A percentile compares a stretch with the other conserved stretches of the same genome.
These are phyloP conservation scores for Cotoneaster glaucophyllus DNA, from an alignment of 306 rosid genomes.

Conservation along the genomic window DNA sequence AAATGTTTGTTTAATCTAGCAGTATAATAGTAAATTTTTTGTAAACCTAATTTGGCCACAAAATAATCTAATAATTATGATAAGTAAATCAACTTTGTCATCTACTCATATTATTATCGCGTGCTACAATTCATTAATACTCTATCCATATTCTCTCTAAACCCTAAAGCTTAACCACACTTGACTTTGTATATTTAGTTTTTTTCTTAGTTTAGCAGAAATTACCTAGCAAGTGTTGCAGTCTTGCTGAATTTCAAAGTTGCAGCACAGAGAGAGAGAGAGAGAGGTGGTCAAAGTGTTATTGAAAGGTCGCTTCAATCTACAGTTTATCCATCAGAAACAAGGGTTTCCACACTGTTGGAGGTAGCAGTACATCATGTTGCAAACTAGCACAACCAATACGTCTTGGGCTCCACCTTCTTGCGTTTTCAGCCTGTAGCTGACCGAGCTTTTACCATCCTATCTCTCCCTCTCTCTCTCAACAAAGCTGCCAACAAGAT, in stretches of 20 bases:
- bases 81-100: not conserved
- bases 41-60: not conserved
- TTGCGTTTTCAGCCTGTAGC: slow-evolving; percentile 27
- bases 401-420: slow-evolving; percentile 38
- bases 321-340: slow-evolving; percentile 50
- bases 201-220: not conserved
- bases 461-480: not conserved
- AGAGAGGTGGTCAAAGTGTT: slow-evolving; percentile 31
- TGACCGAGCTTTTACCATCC: slow-evolving; percentile 11
- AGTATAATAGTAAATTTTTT: not conserved
- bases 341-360: slow-evolving; percentile 26
- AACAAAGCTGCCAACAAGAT: slow-evolving; percentile 53
- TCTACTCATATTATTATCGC: too few relatives aligned
- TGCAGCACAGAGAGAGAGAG: slow-evolving; percentile 2
- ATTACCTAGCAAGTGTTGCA: slow-evolving; percentile 3
- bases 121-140: too few relatives aligned
- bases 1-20: slow-evolving; percentile 25
- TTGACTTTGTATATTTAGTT: not conserved
- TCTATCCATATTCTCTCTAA: too few relatives aligned
- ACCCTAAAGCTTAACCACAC: not conserved
- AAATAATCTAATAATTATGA: too few relatives aligned
- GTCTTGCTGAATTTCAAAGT: slow-evolving; percentile 10
- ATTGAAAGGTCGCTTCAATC: slow-evolving; percentile 59
- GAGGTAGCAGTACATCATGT: slow-evolving; percentile 30
- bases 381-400: slow-evolving; percentile 37